Conservation (phyloP, 2,329 filamentous ascomycete species). For the Colletotrichum sp. region DNA sequence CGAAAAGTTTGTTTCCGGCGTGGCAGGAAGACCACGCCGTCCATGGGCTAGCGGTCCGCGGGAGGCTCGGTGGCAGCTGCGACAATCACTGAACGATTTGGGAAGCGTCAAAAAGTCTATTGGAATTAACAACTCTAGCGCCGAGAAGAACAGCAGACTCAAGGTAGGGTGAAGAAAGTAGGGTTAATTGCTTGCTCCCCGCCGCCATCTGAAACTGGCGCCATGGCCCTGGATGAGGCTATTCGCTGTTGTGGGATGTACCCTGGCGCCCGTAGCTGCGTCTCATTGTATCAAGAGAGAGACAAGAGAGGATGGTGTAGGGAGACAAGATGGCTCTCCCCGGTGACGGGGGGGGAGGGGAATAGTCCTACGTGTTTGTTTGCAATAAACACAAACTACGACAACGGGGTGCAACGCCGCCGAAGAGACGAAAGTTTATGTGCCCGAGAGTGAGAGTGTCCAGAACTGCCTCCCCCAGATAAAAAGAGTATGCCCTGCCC, state of each 20-base stretch:
- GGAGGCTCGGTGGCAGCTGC: not conserved
- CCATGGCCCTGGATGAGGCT: not conserved
- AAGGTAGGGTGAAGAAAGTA: not conserved
- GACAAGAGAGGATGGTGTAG: not conserved
- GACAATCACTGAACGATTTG: conserved; percentile 5
- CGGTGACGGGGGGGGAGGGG: not conserved
- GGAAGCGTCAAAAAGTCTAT: conserved; percentile 11
- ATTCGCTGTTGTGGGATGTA: not conserved
- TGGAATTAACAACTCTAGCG: not conserved
- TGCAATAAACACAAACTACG: not conserved
- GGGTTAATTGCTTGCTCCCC: not conserved
- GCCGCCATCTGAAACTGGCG: conserved; percentile 9
- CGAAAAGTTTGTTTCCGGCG: not conserved
- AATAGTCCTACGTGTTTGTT: not conserved
- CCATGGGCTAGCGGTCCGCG: not conserved
- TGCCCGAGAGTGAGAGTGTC: not conserved
- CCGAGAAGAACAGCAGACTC: not conserved
- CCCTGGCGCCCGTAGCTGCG: not conserved
- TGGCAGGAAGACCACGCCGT: not conserved
- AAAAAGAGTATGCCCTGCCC: not conserved
- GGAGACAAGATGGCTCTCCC: not conserved
- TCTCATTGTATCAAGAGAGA: not conserved
- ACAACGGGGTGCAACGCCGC: not conserved
- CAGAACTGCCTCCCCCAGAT: not conserved
- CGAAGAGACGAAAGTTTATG: not conserved